A percentile compares a stretch with the other conserved stretches of the same genome.
These are phyloP conservation scores for Ciborinia camelliae DNA, from an alignment of 2,329 filamentous ascomycete genomes.

Conservation along the genomic window DNA sequence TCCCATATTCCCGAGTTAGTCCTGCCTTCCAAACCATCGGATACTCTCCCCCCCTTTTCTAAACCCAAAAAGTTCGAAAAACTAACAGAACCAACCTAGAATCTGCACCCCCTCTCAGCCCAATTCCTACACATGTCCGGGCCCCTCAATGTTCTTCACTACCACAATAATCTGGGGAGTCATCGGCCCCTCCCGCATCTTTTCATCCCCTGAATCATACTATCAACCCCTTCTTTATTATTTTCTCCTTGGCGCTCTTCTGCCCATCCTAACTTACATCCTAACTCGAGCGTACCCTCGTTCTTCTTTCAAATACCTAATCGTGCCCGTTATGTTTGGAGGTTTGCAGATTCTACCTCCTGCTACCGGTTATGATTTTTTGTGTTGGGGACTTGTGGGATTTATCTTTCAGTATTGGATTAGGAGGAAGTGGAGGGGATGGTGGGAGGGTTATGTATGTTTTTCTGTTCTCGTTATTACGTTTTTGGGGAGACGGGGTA, in stretches of 20 bases:
- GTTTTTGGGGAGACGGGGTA: no score
- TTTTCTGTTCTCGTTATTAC: background rate
- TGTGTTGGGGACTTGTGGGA: conserved; percentile 50
- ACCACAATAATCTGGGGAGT: conserved; percentile 55
- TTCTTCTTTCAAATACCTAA: conserved; percentile 62
- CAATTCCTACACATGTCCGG: conserved; percentile 47
- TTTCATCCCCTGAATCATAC: conserved; percentile 44
- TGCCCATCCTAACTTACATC: conserved; percentile 59
- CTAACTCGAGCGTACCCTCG: conserved; percentile 55
- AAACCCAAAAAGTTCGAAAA: conserved; percentile 57
- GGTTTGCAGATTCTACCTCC: conserved; percentile 62
- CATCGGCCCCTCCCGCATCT: conserved; percentile 44
- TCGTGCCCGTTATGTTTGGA: conserved; percentile 65
- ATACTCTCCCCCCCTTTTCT: no score
- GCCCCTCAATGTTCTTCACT: conserved; percentile 51
- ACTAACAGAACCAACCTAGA: conserved; percentile 65
- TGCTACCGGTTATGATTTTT: conserved; percentile 54
- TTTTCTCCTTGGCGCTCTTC: conserved; percentile 50
- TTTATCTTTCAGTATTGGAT: conserved; percentile 59
- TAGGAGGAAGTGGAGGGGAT: conserved; percentile 43
- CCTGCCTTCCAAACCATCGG: background rate
- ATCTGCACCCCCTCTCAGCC: conserved; percentile 59
- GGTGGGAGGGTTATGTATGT: conserved; percentile 65
- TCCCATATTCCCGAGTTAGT: conserved; percentile 51
- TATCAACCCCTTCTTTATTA: conserved; percentile 49